Evolutionary conservation across 106 monocot species (phyloP).

Genomic region (Apostasia ramifera): DNA sequence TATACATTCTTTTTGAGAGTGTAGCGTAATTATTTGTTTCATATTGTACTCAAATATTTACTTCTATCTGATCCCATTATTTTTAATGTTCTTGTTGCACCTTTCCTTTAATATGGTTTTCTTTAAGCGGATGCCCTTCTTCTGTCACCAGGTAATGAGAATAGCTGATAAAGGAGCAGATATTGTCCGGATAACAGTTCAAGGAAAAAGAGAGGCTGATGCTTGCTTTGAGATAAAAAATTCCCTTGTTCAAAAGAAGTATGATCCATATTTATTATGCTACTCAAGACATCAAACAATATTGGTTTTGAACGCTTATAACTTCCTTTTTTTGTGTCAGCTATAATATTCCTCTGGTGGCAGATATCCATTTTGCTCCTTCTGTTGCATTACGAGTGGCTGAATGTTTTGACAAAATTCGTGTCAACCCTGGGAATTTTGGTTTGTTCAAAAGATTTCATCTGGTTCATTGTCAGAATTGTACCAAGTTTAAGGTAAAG

Average conservation of each 20-base stretch:
- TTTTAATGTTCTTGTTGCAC: background rate
- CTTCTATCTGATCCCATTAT: background rate
- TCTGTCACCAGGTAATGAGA: slow-evolving; percentile 73
- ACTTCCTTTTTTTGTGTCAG: slow-evolving; percentile 33
- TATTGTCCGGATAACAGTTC: slow-evolving; percentile 94
- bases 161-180: slow-evolving; percentile 99
- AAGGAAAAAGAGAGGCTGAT: slow-evolving; percentile 98
- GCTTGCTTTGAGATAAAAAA: slow-evolving; percentile 99
- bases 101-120: too few relatives aligned
- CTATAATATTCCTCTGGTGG: slow-evolving; percentile 96
- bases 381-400: slow-evolving; percentile 91
- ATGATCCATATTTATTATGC: background rate
- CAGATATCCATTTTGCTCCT: slow-evolving; percentile 99
- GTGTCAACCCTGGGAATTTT: slow-evolving; percentile 99
- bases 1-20: too few relatives aligned
- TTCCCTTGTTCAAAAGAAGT: slow-evolving; percentile 92
- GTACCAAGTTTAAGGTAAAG: background rate
- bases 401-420: slow-evolving; percentile 99
- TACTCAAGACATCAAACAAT: background rate
- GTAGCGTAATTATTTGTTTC: too few relatives aligned
- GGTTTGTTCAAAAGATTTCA: slow-evolving; percentile 33
- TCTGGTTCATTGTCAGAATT: background rate
- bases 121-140: background rate
- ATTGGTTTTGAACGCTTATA: background rate
- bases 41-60: too few relatives aligned